Evolutionary conservation across 1,284 basidiomycete genomes (phyloP), one percentile per base, ranked within the genome.

Genomic region (Salmacisia buchloeana): DNA sequence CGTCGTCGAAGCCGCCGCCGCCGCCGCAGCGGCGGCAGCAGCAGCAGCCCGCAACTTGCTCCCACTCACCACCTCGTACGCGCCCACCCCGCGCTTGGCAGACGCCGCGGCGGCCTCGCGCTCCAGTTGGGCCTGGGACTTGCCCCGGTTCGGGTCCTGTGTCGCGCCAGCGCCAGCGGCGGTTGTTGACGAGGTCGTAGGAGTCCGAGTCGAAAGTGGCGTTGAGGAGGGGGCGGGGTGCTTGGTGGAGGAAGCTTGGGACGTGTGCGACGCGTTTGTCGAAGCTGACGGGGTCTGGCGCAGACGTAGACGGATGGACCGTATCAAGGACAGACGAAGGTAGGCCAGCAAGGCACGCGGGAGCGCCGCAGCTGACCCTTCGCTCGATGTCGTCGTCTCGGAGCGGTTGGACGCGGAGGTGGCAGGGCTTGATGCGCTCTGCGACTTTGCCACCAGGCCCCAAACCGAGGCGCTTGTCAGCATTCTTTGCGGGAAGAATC

Each of bases 281-380:
- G n/a, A n/a, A n/a, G n/a, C n/a, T n/a, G n/a, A n/a, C n/a, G n/a
- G n/a, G n/a, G n/a, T n/a, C n/a, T n/a, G n/a, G n/a, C n/a, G 25
- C 4, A 54, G 49, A 2, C 49, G 49, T 5, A 54, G 25, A 5
- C 49, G 49, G 15, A 54, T 54, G 49, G 49, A 54, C 4, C 49
- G 49, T 27, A 54, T 25, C 13, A 54, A 15, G 29, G 49, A 54
- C 29, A 54, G 49, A 15, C 49, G 49, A n/a, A 54, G 29, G 49
- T 31, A 54, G 15, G 49, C 25, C 29, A 54, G 2, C 13, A 54
- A n/a, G 27, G 27, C 27, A 18, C 49, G 49, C 4, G 49, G 49
- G 27, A 54, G 29, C 9, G 49, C 49, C 27, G 49, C 31, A 7
- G 15, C 12, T 0, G 39, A 5, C 15, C 15, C 39, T 21, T 21